phyloP scores from a whole-genome alignment of 2,329 filamentous ascomycete genomes.

The Colletotrichum truncatum region DNA sequence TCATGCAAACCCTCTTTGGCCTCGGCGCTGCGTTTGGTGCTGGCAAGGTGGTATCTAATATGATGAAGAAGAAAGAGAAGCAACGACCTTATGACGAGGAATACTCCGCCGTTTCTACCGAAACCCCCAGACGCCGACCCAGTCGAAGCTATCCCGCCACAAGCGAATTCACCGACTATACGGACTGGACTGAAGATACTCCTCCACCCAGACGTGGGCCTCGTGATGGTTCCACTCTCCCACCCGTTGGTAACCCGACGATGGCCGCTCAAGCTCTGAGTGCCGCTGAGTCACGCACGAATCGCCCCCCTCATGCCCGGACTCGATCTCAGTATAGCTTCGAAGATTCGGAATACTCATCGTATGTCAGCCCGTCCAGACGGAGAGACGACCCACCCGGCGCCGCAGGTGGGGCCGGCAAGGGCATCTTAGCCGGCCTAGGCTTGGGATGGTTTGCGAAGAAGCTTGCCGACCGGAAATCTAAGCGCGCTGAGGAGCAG shows the following conservation, averaged over 20 bases:
- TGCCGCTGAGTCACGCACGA: slow-evolving; percentile 54
- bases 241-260: slow-evolving; percentile 55
- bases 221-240: slow-evolving; percentile 53
- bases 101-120: slow-evolving; percentile 70
- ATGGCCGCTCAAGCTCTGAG: slow-evolving; percentile 56
- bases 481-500: slow-evolving; percentile 58
- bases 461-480: slow-evolving; percentile 66
- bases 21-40: slow-evolving; percentile 71
- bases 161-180: slow-evolving; percentile 64
- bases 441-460: slow-evolving; percentile 76
- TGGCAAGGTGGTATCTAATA: slow-evolving; percentile 67
- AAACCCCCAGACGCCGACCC: slow-evolving; percentile 63
- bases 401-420: slow-evolving; percentile 58
- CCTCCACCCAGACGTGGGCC: slow-evolving; percentile 20
- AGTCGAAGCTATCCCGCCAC: slow-evolving; percentile 49
- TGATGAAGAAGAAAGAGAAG: slow-evolving; percentile 62
- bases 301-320: slow-evolving; percentile 56
- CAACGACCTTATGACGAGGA: slow-evolving; percentile 62
- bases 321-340: slow-evolving; percentile 53
- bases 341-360: slow-evolving; percentile 67
- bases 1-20: slow-evolving; percentile 68
- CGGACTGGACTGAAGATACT: slow-evolving; percentile 43
- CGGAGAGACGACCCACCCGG: slow-evolving; percentile 55
- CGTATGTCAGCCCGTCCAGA: slow-evolving; percentile 70
- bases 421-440: slow-evolving; percentile 67